Conservation (phyloP, 2,329 filamentous ascomycete species). For the Alternaria arbusti region DNA sequence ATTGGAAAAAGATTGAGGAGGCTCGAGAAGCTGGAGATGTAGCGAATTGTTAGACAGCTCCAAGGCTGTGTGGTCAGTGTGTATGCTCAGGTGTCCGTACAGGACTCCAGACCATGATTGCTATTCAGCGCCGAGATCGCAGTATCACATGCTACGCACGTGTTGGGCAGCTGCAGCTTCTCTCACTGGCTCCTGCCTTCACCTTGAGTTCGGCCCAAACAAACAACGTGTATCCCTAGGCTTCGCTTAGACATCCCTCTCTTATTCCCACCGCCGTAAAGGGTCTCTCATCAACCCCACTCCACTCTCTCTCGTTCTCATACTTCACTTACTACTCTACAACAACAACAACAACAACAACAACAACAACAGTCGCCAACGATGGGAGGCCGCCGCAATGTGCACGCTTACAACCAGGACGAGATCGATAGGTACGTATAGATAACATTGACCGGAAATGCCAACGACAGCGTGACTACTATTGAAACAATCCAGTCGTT, state of each 20-base stretch:
- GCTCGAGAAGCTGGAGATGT: not conserved
- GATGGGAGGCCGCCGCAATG: constrained; percentile 5
- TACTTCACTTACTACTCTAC: not conserved
- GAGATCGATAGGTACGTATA: constrained; percentile 19
- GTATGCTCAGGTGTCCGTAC: not conserved
- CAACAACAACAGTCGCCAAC: not conserved
- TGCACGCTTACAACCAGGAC: constrained; percentile 13
- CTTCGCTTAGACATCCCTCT: not conserved
- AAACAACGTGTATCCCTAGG: not conserved
- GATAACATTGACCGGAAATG: too few relatives aligned
- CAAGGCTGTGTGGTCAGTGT: not conserved
- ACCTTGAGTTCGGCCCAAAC: constrained; percentile 5
- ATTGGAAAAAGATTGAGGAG: not conserved
- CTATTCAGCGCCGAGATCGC: not conserved
- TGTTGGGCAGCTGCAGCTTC: not conserved
- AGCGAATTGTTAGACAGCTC: rapidly evolving
- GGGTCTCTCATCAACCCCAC: not conserved
- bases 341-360: too few relatives aligned
- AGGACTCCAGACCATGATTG: not conserved
- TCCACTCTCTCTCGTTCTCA: not conserved
- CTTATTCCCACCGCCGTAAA: not conserved
- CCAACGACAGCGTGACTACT: not conserved
- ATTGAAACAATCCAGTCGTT: not conserved
- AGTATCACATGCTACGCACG: not conserved
- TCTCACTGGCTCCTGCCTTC: constrained; percentile 6